These are phyloP conservation scores for Yamadazyma sp. DNA, from an alignment of 805 yeast genomes.

Conservation along the genomic window DNA sequence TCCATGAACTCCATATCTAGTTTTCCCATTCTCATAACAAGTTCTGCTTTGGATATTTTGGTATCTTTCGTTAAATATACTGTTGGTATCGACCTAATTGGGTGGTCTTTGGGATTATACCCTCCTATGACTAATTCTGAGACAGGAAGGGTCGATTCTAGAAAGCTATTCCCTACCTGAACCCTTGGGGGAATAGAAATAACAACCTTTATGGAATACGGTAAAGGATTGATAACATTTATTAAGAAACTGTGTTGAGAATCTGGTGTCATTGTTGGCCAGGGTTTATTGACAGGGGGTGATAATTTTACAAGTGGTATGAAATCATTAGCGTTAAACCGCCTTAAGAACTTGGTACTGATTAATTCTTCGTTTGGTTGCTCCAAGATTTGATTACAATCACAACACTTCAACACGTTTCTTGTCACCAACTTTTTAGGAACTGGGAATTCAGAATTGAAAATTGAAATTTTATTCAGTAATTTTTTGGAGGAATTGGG, in stretches of 20 bases:
- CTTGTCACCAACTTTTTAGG: slow-evolving; percentile 25
- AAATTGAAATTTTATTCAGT: background rate
- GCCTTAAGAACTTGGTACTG: slow-evolving; percentile 23
- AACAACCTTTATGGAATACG: slow-evolving; percentile 17
- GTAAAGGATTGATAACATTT: slow-evolving; percentile 31
- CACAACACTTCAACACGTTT: slow-evolving; percentile 22
- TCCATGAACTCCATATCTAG: slow-evolving; percentile 14
- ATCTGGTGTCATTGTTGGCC: slow-evolving; percentile 1
- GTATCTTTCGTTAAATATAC: slow-evolving; percentile 27
- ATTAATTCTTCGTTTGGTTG: slow-evolving; percentile 25
- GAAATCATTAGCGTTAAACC: slow-evolving; percentile 28
- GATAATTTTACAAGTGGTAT: slow-evolving; percentile 27
- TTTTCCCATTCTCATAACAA: slow-evolving; percentile 20
- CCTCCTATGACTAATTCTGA: slow-evolving; percentile 20
- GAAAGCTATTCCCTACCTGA: background rate
- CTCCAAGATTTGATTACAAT: slow-evolving; percentile 25
- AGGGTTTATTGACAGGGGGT: slow-evolving; percentile 8
- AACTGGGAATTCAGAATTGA: slow-evolving; percentile 16
- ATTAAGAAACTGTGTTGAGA: slow-evolving; percentile 18
- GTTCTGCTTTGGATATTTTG: slow-evolving; percentile 28
- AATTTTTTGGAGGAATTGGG: background rate
- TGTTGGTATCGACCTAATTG: slow-evolving; percentile 34
- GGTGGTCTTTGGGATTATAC: slow-evolving; percentile 16
- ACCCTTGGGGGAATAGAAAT: slow-evolving; percentile 19
- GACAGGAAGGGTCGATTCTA: slow-evolving; percentile 23